These are phyloP conservation scores for Gossypium rotundifolium DNA, from an alignment of 345 rosid species.

Conservation along the genomic window DNA sequence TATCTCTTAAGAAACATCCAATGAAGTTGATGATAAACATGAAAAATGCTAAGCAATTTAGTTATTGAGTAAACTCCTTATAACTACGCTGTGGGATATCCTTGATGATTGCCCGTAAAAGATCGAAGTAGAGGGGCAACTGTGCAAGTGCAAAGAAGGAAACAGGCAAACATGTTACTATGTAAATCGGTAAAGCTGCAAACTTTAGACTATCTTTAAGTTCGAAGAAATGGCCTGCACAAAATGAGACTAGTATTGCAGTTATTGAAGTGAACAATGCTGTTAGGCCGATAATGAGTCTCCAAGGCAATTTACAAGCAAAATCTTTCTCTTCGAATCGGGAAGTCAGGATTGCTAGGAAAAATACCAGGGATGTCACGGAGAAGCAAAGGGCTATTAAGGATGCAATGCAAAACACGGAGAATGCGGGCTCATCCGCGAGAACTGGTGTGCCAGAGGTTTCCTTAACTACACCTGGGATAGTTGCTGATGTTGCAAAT, in stretches of 20 bases:
- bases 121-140: slow-evolving; percentile 21
- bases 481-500: slow-evolving; percentile 21
- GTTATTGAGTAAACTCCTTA: neutral
- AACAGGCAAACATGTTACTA: slow-evolving; percentile 23
- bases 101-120: slow-evolving; percentile 7
- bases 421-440: neutral
- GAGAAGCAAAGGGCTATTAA: slow-evolving; percentile 25
- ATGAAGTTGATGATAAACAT: no score
- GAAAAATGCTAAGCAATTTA: no score
- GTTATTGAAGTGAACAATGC: slow-evolving; percentile 21
- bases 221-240: slow-evolving; percentile 27
- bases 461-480: slow-evolving; percentile 19
- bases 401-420: slow-evolving; percentile 18
- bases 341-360: slow-evolving; percentile 23
- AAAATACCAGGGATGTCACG: slow-evolving; percentile 10
- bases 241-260: slow-evolving; percentile 21
- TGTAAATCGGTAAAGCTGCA: slow-evolving; percentile 14
- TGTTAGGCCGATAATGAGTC: slow-evolving; percentile 20
- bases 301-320: slow-evolving; percentile 10
- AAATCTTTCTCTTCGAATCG: slow-evolving; percentile 21
- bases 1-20: no score
- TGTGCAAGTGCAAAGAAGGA: slow-evolving; percentile 20
- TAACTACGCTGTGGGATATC: slow-evolving; percentile 17
- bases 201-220: slow-evolving; percentile 5
- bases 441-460: neutral